A percentile compares a stretch with the other conserved stretches of the same genome.
Evolutionary conservation across 495 filamentous ascomycete species (phyloP).

Genomic region (Neurospora cerealis): DNA sequence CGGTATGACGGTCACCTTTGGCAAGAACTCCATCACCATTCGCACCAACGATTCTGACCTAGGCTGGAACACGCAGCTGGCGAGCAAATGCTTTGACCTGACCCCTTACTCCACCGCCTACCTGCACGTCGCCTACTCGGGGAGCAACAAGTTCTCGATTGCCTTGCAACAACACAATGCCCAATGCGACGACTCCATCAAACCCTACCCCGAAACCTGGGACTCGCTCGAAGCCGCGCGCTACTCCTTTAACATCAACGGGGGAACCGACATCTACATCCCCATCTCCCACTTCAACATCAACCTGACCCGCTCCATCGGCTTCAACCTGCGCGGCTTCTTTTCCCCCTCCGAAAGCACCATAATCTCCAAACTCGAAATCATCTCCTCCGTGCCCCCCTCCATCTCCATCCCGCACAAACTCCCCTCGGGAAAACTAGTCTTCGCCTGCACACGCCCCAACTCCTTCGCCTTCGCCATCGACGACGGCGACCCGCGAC

Average conservation of each 20-base stretch:
- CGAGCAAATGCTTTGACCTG: conserved; percentile 50
- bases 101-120: conserved; percentile 45
- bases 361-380: conserved; percentile 50
- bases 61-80: conserved; percentile 58
- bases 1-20: conserved; percentile 41
- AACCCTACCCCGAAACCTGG: conserved; percentile 65
- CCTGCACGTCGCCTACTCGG: conserved; percentile 62
- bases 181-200: conserved; percentile 44
- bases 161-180: conserved; percentile 65
- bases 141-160: conserved; percentile 57
- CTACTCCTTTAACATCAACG: conserved; percentile 33
- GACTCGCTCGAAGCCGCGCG: conserved; percentile 61
- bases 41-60: conserved; percentile 58
- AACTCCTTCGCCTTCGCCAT: conserved; percentile 75
- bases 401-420: conserved; percentile 46
- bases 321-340: conserved; percentile 61
- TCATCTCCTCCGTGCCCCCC: conserved; percentile 45
- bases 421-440: conserved; percentile 49
- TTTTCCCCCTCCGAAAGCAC: conserved; percentile 42
- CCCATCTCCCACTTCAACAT: conserved; percentile 66
- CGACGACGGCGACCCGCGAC: conserved; percentile 67
- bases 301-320: conserved; percentile 48
- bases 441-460: conserved; percentile 58
- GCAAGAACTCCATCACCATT: conserved; percentile 43
- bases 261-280: conserved; percentile 55